Base-by-base conservation (phyloP, 331 rosid genomes). In the Ulmus americana region DNA sequence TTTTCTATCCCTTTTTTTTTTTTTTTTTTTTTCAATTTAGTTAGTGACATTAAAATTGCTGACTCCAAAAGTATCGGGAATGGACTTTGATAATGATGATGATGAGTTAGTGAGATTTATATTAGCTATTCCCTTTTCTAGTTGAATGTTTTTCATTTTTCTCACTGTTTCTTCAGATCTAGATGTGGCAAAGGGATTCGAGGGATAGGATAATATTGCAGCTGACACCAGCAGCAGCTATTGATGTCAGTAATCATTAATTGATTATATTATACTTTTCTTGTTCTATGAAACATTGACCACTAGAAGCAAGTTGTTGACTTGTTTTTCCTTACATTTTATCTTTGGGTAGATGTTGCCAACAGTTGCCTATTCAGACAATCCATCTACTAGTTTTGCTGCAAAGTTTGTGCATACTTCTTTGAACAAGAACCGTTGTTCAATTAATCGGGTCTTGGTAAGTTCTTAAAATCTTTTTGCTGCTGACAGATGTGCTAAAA, bases 341-440 rank as follows among this genome's bases (percentile, higher is more conserved):
- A 61, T 59, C 71, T 63, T 73, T 51, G 41, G 45, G 83, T 80
- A 94, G 99, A 83, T 94, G 91, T 75, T 94, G 80, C 97, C 99
- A 3, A 68, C 97, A 45, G 90, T 76, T 59, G 97, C 96, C 40
- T 87, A 94, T 80, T 67, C 96, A 74, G 95, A 94, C 79, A 94
- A 94, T 75, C 99, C 99, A 58, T 87, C 99, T 56, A 90, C 95
- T 16, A 88, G 96, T 86, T 94, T 94, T 82, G 86, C 91, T 42
- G 84, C 96, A 38, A 94, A 94, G 81, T 94, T 87, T 76, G 99
- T 90, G 45, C 99, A 94, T 77, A 94, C 99, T 39, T 94, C 99
- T 57, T 74, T 90, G 69, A 94, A 94, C 83, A 94, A 94, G 79
- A 88, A 90, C 65, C 96, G 99, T 35, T 87, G 95, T 73, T 83